A percentile compares a stretch with the other conserved stretches of the same genome.
These are phyloP conservation scores for Xylariaceae sp. DNA, from an alignment of 2,329 filamentous ascomycete genomes.

Conservation along the genomic window DNA sequence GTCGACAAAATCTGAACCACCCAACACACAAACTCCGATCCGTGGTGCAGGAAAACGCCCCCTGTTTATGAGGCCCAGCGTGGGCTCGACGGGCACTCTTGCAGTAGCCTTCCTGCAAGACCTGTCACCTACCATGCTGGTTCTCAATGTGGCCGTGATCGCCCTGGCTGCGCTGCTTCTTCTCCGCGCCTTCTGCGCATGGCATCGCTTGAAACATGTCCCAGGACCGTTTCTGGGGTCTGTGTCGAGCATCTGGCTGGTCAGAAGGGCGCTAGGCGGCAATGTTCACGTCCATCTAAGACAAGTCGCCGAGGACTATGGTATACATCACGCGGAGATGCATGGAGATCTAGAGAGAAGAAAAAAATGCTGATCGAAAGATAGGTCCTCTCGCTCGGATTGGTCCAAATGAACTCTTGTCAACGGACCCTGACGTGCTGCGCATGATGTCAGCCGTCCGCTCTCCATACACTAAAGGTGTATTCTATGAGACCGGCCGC, in stretches of 20 bases:
- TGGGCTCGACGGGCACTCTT: conserved; percentile 8
- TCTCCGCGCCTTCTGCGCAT: conserved; percentile 14
- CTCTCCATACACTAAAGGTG: conserved; percentile 33
- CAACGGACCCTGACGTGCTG: conserved; percentile 17
- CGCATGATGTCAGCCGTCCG: conserved; percentile 30
- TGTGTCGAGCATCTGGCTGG: conserved; percentile 22
- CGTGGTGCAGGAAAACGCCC: not conserved
- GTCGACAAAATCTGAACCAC: not conserved
- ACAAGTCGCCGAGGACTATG: conserved; percentile 15
- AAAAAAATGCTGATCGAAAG: conserved; percentile 1
- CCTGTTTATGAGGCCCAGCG: not conserved
- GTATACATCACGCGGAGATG: conserved; percentile 3
- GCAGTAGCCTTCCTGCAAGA: conserved; percentile 3
- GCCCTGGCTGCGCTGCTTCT: conserved; percentile 4
- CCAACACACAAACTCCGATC: not conserved
- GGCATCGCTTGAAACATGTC: conserved; percentile 25
- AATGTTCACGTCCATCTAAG: conserved; percentile 20
- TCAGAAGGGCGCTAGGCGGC: conserved; percentile 18
- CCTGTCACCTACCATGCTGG: conserved; percentile 4
- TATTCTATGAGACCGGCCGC: conserved; percentile 33
- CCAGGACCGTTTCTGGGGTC: conserved; percentile 25
- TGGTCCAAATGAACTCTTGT: conserved; percentile 23
- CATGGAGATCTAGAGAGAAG: no score
- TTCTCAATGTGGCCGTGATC: conserved; percentile 6
- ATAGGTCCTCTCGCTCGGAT: conserved; percentile 20